Evolutionary conservation across 1,284 basidiomycete species (phyloP), one percentile per base, ranked within the genome.

Genomic region (Sparassis latifolia): DNA sequence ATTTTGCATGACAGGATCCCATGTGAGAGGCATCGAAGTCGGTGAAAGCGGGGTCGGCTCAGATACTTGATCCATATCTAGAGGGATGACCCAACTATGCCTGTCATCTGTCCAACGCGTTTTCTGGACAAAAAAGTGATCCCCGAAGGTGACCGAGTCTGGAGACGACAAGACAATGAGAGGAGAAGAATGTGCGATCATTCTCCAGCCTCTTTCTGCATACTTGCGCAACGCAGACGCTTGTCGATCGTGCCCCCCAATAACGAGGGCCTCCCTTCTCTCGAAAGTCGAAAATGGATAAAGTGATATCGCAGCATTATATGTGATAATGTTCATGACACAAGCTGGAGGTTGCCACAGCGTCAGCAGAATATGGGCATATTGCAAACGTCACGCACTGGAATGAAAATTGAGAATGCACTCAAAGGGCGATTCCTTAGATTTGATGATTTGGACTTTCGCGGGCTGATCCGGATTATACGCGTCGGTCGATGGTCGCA

Each of bases 281-380:
- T 61, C 62, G 31, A 70, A 69, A 2, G 69, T 72, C 9, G 66
- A 62, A 1, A 54, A 9, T 3, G 71, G 68, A 49, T 68, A 71
- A 4, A 72, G 55, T 0, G 66, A 54, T 38, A 65, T 69, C 2
- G 68, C 69, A 0, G 59, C 58, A 27, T 66, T 57, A 43, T 62
- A 62, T 5, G 67, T 53, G 53, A 73, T 68, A 55, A 65, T 59
- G 61, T 69, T 78, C 72, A 77, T 74, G 2, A 77, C 77, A 20
- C 68, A 70, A 2, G 75, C 75, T 74, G 37, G 31, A 48, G 9
- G n/a, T 32, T 1, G 28, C 47, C 9, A 51, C 28, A 46, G 12
- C 10, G 9, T 10, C 29, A 20, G 31, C 4, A 3, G 20, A 12
- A 30, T n/a, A 12, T 10, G 20, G 2, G 5, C 20, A 33, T n/a